Evolutionary conservation across 495 filamentous ascomycete genomes (phyloP).

Genomic region (Rhypophila decipiens): DNA sequence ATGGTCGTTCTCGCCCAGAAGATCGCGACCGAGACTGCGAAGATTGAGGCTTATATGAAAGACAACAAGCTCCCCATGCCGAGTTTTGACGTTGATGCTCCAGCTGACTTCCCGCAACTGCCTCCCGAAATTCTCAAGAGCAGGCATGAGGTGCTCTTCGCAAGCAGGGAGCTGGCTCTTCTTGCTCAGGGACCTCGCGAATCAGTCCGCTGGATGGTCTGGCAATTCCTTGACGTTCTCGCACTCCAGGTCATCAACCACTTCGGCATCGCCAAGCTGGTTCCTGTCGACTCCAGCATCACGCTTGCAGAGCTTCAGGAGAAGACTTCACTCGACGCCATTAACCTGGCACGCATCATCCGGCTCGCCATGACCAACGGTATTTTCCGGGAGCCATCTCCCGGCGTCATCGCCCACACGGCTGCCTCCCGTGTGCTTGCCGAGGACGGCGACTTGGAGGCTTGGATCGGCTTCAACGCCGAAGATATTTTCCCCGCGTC

Average conservation of each 20-base stretch:
- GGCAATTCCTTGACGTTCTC: conserved; percentile 36
- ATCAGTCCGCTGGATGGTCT: conserved; percentile 33
- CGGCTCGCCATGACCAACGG: conserved; percentile 50
- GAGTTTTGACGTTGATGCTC: conserved; percentile 32
- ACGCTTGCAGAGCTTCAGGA: conserved; percentile 37
- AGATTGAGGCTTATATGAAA: conserved; percentile 34
- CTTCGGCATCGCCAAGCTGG: conserved; percentile 33
- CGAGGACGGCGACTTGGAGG: conserved; percentile 33
- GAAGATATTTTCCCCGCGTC: conserved; percentile 47
- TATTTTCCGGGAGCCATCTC: conserved; percentile 49
- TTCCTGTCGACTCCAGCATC: conserved; percentile 32
- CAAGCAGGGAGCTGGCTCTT: conserved; percentile 30
- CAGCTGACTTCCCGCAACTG: conserved; percentile 31
- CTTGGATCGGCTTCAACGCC: conserved; percentile 46
- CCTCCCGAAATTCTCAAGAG: conserved; percentile 30
- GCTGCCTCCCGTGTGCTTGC: conserved; percentile 40
- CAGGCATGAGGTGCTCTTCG: conserved; percentile 31
- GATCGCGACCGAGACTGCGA: conserved; percentile 34
- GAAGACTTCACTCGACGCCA: conserved; percentile 33
- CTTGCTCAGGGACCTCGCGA: conserved; percentile 39
- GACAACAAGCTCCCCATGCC: conserved; percentile 27
- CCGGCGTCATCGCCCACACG: conserved; percentile 48
- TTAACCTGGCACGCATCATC: conserved; percentile 45
- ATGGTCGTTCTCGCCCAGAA: conserved; percentile 32
- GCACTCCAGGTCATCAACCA: conserved; percentile 34